Base-by-base conservation (phyloP, 108 stramenopile genomes). In the Cyclotella kingstonii region DNA sequence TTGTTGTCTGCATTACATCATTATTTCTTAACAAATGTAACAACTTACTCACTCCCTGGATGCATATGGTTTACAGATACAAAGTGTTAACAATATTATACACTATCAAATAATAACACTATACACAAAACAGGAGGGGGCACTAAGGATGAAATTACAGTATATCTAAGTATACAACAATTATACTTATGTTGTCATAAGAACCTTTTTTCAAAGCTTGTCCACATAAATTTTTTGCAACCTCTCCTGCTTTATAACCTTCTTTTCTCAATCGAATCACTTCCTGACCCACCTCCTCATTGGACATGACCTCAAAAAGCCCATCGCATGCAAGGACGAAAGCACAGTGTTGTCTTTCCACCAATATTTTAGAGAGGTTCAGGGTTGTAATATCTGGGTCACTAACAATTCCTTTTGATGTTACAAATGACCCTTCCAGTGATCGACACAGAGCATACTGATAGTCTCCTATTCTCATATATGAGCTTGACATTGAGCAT, bases 231-330 rank as follows among this genome's bases (percentile, higher is more conserved):
- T 70, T 60, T 36, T 84, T 83, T 1, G 90, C 90, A 47, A 70
- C 70, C 15, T 88, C 78, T 5, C 66, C 66, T 0, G 90, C 86
- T 38, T 43, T 54, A 29, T 63, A 59, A 8, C 81, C 70, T 34
- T 57, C 61, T 36, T 55, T 48, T 33, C 84, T 55, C 78, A 82
- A 64, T 31, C 73, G 73, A 29, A 70, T 19, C 1, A 86, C 79
- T 59, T 83, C 82, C 25, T 45, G 54, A 4, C 79, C 86, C 21
- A 82, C 84, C 65, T 91, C 84, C 54, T 83, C 80, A 29, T 84
- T 84, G 45, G 78, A 85, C 68, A 87, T 86, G 27, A 89, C 87
- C 58, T 88, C 85, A 76, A 85, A 91, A 8, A 91, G 40, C 34
- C 90, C 90, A 82, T 91, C 90, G n/a, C 75, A 76, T 19, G 90